A percentile compares a stretch with the other conserved stretches of the same genome.
phyloP scores from a whole-genome alignment of 129 eudicot species.

The Deinandra increscens region DNA sequence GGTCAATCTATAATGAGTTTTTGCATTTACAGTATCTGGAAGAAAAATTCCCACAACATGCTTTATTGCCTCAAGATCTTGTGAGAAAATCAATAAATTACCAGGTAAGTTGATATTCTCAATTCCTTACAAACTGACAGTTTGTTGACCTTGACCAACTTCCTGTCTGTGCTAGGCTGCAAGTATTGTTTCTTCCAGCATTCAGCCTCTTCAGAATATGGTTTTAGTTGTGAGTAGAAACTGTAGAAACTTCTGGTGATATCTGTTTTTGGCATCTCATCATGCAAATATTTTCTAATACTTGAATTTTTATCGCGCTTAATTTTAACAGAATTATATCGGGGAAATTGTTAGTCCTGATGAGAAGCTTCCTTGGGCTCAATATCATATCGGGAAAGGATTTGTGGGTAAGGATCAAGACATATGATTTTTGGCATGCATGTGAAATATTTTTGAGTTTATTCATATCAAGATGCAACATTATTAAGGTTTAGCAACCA shows the following conservation, averaged over 20 bases:
- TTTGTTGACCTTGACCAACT: not conserved
- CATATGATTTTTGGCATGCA: not conserved
- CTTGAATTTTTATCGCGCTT: not conserved
- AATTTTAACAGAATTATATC: conserved; percentile 36
- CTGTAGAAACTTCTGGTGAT: conserved; percentile 15
- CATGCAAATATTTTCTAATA: conserved; percentile 4
- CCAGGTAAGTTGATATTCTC: not conserved
- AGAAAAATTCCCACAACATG: conserved; percentile 73
- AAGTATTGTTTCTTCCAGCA: conserved; percentile 68
- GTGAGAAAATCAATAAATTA: conserved; percentile 56
- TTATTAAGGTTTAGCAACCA: not conserved
- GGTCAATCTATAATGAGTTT: not conserved
- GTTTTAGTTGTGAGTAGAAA: conserved; percentile 52
- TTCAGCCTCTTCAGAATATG: conserved; percentile 74
- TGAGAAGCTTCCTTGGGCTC: conserved; percentile 62
- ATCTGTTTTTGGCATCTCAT: not conserved
- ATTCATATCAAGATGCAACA: too few relatives aligned
- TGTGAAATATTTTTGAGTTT: not conserved
- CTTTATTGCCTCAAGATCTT: conserved; percentile 74
- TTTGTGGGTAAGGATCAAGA: conserved; percentile 47
- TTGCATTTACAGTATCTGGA: conserved; percentile 65
- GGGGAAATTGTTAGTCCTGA: conserved; percentile 58
- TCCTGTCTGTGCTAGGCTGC: conserved; percentile 54
- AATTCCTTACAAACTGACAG: not conserved
- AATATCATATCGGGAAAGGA: conserved; percentile 58